Conservation (phyloP, 139 green algal genomes). For the Asterochloris sp. region DNA sequence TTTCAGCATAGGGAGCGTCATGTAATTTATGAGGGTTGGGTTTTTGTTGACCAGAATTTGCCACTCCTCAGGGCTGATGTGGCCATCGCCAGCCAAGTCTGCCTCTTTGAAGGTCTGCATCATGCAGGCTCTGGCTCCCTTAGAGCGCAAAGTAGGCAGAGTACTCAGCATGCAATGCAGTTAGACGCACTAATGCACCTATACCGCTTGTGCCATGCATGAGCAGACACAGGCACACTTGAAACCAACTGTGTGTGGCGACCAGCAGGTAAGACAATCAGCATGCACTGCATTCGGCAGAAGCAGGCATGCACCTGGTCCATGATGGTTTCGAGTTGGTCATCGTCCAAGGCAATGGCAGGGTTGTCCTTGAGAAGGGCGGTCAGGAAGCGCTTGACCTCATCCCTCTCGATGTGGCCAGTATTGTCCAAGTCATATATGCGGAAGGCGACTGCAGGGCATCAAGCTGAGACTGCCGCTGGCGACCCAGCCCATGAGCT, state of each 20-base stretch:
- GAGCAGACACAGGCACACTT: not conserved
- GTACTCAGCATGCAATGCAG: too few species aligned
- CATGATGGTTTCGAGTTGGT: slow-evolving; percentile 50
- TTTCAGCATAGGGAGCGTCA: slow-evolving; percentile 64
- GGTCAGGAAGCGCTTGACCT: slow-evolving; percentile 60
- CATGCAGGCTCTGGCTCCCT: too few species aligned
- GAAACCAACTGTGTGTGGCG: too few species aligned
- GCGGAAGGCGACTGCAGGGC: slow-evolving; percentile 57
- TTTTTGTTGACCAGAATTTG: slow-evolving; percentile 38
- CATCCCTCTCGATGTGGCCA: slow-evolving; percentile 53
- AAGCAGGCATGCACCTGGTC: slow-evolving; percentile 35
- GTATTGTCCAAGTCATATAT: slow-evolving; percentile 66
- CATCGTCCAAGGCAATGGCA: slow-evolving; percentile 53
- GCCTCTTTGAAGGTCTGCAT: slow-evolving; percentile 60
- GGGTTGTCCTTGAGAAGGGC: slow-evolving; percentile 63
- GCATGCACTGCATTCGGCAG: too few species aligned
- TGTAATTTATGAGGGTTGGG: slow-evolving; percentile 62
- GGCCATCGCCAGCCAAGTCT: slow-evolving; percentile 53
- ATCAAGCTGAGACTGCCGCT: not conserved
- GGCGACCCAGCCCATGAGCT: too few species aligned
- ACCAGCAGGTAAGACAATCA: too few species aligned
- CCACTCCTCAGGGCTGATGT: slow-evolving; percentile 70
- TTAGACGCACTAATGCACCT: too few species aligned
- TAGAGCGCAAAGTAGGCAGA: too few species aligned
- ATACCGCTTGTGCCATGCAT: too few species aligned